Percentiles rank a stretch among this genome's conserved stretches.
phyloP scores from a whole-genome alignment of 164 flowering plant genomes.

The Protea cynaroides region DNA sequence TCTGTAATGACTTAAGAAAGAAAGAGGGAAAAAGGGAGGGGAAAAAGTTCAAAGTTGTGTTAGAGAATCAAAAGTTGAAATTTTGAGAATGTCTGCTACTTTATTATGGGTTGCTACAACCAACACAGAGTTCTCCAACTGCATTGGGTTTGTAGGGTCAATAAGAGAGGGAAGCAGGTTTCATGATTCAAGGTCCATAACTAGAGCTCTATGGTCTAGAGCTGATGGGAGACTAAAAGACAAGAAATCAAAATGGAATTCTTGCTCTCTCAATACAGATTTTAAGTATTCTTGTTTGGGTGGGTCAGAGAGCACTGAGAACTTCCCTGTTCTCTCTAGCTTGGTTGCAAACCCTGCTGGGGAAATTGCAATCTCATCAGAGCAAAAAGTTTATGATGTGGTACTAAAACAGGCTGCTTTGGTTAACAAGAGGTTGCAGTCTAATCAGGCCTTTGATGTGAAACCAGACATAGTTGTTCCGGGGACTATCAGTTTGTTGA shows the following conservation, averaged over 20 bases:
- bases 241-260: conserved; percentile 24
- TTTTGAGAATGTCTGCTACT: conserved; percentile 38
- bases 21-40: background rate
- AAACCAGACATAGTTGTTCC: conserved; percentile 49
- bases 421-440: conserved; percentile 39
- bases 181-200: conserved; percentile 17
- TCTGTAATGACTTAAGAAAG: background rate
- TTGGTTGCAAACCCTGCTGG: conserved; percentile 48
- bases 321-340: conserved; percentile 33
- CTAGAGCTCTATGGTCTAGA: conserved; percentile 12
- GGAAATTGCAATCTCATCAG: conserved; percentile 51
- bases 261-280: conserved; percentile 22
- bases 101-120: conserved; percentile 38
- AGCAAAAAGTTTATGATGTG: conserved; percentile 70
- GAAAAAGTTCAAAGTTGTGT: background rate
- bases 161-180: conserved; percentile 17
- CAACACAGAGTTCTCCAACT: conserved; percentile 25
- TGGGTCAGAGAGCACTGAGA: conserved; percentile 19
- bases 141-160: conserved; percentile 34
- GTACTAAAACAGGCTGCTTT: conserved; percentile 88
- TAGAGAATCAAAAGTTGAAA: background rate
- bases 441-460: conserved; percentile 33
- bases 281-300: conserved; percentile 26
- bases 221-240: conserved; percentile 20
- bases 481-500: conserved; percentile 46